Base-by-base conservation (phyloP, 768 basidiomycete species). In the Serendipita vermifera region DNA sequence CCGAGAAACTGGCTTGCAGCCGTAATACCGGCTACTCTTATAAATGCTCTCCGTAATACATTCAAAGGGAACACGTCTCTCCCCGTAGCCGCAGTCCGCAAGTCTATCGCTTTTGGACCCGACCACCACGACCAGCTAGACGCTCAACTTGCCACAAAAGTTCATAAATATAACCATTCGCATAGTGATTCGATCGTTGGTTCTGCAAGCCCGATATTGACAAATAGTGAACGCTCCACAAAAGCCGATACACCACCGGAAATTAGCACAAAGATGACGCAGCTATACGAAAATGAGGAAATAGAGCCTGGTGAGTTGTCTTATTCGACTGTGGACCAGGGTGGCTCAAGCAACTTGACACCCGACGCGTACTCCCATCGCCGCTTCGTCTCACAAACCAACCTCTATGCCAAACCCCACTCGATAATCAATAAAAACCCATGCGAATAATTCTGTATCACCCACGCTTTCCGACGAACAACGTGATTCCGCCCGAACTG, bases 381-480 rank as follows among this genome's bases (percentile, higher is more conserved):
- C 46, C 4, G 1, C 27, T 22, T 51, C 27, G 29, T 20, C 46
- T n/a, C 46, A 7, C 27, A 29, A 20, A 29, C 5, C 31, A 51
- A 22, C 5, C 5, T 51, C 31, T 15, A 3, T 29, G 5, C 24
- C 17, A 9, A 26, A 20, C 46, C 15, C 17, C 46, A 26, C 17
- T 40, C 17, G 17, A n/a, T 40, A 15, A 17, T 15, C 26, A 40
- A 17, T 29, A 29, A 9, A 17, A 26, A 22, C 20, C 6, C 15
- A 51, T 51, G 46, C 46, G 46, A 15, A 17, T 51, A 20, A 51
- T 51, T 29, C 29, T 51, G 27, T 51, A 51, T 29, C 24, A 51
- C n/a, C 46, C 46, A 26, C 46, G 46, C 3, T 51, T 51, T 51
- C 46, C 46, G 5, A 51, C 46, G 5, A 51, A 51, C 46, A 20